Evolutionary conservation across 805 yeast genomes (phyloP).

Genomic region (Yamadazyma scolyti): DNA sequence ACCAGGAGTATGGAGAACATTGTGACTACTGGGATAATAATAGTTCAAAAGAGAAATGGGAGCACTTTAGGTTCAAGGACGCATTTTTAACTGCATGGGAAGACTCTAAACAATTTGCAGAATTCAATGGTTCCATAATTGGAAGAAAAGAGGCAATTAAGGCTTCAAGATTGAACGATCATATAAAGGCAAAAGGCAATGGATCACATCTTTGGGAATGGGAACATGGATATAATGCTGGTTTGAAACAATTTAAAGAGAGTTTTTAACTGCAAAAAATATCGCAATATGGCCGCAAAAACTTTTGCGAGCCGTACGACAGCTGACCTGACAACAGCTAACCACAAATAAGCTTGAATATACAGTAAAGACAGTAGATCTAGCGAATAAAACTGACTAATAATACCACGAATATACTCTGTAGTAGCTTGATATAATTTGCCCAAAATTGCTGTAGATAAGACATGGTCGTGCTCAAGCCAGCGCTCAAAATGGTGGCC

Average conservation of each 20-base stretch:
- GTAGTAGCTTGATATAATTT: too few species aligned
- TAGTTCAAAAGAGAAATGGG: slow-evolving; percentile 58
- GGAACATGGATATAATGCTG: slow-evolving; percentile 80
- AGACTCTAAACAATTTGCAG: slow-evolving; percentile 67
- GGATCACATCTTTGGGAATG: slow-evolving; percentile 76
- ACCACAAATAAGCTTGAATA: too few species aligned
- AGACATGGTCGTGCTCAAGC: too few species aligned
- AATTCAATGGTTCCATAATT: slow-evolving; percentile 62
- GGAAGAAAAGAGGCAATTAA: slow-evolving; percentile 78
- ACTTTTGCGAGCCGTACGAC: too few species aligned
- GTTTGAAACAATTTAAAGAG: slow-evolving; percentile 40
- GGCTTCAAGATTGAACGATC: slow-evolving; percentile 57
- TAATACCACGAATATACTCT: too few species aligned
- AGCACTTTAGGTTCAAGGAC: slow-evolving; percentile 76
- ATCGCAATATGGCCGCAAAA: too few species aligned
- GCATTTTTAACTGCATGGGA: slow-evolving; percentile 76
- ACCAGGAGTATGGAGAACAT: slow-evolving; percentile 45
- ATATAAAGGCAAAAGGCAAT: slow-evolving; percentile 51
- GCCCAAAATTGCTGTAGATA: too few species aligned
- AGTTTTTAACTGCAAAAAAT: background rate
- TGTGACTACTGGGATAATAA: slow-evolving; percentile 63
- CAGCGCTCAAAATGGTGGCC: too few species aligned
- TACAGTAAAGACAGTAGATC: too few species aligned
- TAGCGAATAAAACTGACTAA: too few species aligned
- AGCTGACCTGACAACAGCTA: too few species aligned